A percentile compares a stretch with the other conserved stretches of the same genome.
Evolutionary conservation across 257 asterid genomes (phyloP).

Genomic region (Handroanthus guayacan): DNA sequence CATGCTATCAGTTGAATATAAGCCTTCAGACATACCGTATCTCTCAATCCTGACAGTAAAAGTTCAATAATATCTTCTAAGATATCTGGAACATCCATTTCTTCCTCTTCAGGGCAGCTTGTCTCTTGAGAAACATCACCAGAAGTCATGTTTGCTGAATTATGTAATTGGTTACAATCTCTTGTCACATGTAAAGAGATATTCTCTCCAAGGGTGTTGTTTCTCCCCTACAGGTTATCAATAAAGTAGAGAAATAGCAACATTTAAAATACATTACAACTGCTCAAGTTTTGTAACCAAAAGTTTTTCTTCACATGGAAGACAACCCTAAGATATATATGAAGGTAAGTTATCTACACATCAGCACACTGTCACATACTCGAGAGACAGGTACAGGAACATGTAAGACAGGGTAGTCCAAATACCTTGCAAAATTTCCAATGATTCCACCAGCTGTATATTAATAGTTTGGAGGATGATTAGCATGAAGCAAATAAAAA

Average conservation of each 20-base stretch:
- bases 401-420: constrained; percentile 1
- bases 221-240: constrained; percentile 65
- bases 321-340: background rate
- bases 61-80: constrained; percentile 87
- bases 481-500: constrained; percentile 9
- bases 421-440: constrained; percentile 3
- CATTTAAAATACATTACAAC: constrained; percentile 7
- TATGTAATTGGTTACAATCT: constrained; percentile 38
- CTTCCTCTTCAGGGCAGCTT: constrained; percentile 71
- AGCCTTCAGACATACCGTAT: constrained; percentile 74
- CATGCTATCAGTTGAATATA: constrained; percentile 40
- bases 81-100: constrained; percentile 89
- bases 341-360: background rate
- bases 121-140: constrained; percentile 45
- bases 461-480: background rate
- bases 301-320: constrained; percentile 22
- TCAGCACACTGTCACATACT: too few relatives aligned
- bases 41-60: constrained; percentile 82
- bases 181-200: constrained; percentile 43
- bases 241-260: constrained; percentile 25
- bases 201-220: constrained; percentile 66
- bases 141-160: too few relatives aligned
- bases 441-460: background rate
- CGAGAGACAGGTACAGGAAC: background rate
- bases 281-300: constrained; percentile 24